These are phyloP conservation scores for Grosmannia clavigera DNA, from an alignment of 2,329 filamentous ascomycete species.

Conservation along the genomic window DNA sequence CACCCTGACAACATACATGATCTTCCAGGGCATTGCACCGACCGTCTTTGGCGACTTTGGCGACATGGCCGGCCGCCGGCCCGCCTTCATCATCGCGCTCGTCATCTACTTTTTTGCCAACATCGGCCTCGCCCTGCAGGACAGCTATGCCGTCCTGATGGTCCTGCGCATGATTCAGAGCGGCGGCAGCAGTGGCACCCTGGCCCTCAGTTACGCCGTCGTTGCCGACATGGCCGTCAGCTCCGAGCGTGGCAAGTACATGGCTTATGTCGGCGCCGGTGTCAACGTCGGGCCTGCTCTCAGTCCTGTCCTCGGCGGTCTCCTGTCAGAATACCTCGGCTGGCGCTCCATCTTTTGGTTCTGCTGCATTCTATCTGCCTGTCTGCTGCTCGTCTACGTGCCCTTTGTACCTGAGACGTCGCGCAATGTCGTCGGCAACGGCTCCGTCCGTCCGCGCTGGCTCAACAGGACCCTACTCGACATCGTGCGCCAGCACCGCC, in stretches of 20 bases:
- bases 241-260: constrained; percentile 59
- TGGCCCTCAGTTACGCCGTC: constrained; percentile 60
- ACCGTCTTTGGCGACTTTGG: constrained; percentile 50
- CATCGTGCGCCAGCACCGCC: constrained; percentile 26
- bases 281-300: constrained; percentile 42
- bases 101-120: constrained; percentile 46
- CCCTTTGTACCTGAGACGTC: constrained; percentile 48
- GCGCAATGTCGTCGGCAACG: constrained; percentile 48
- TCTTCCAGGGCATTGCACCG: constrained; percentile 50
- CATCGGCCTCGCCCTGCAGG: constrained; percentile 45
- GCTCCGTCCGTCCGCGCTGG: constrained; percentile 43
- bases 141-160: constrained; percentile 43
- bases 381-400: constrained; percentile 40
- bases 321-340: constrained; percentile 49
- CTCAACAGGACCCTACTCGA: constrained; percentile 48
- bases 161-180: constrained; percentile 51
- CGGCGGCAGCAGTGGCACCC: constrained; percentile 51
- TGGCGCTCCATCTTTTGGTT: constrained; percentile 65
- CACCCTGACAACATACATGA: constrained; percentile 48
- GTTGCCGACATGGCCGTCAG: constrained; percentile 60
- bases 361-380: constrained; percentile 39
- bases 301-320: constrained; percentile 50
- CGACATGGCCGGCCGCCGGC: constrained; percentile 47
- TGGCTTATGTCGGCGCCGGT: constrained; percentile 52
- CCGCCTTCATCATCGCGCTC: constrained; percentile 47